phyloP scores from a whole-genome alignment of 1,284 basidiomycete species.

The Boletus semigastroideus region DNA sequence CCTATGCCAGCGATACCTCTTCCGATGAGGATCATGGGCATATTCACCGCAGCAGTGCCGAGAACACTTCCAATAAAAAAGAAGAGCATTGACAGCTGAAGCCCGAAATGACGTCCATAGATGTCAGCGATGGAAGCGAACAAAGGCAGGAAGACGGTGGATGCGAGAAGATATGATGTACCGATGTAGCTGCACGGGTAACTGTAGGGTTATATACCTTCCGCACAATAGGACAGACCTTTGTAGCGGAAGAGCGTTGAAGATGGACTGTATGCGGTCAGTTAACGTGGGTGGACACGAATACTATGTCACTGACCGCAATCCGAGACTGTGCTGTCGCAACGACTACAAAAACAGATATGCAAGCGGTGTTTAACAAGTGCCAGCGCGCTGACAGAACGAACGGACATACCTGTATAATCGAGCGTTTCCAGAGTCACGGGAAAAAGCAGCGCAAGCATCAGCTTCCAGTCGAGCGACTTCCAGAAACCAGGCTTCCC shows the following conservation, averaged over 20 bases:
- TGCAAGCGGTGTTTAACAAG: neutral
- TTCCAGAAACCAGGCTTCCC: conserved; percentile 26
- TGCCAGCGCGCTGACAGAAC: too few relatives aligned
- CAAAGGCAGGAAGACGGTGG: conserved; percentile 52
- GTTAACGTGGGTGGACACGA: neutral
- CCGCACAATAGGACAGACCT: conserved; percentile 29
- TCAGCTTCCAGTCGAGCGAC: conserved; percentile 27
- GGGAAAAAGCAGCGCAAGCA: conserved; percentile 31
- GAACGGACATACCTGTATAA: conserved; percentile 41
- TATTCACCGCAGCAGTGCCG: conserved; percentile 46
- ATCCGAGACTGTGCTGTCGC: conserved; percentile 54
- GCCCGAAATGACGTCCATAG: conserved; percentile 45
- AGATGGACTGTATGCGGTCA: conserved; percentile 37
- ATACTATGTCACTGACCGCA: conserved; percentile 36
- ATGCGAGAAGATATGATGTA: conserved; percentile 49
- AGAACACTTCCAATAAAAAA: conserved; percentile 48
- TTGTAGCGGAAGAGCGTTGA: conserved; percentile 46
- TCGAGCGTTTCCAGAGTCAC: conserved; percentile 36
- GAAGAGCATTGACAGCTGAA: conserved; percentile 44
- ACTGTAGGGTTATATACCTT: neutral
- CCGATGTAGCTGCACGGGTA: conserved; percentile 42
- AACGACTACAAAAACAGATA: conserved; percentile 37
- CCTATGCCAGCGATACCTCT: conserved; percentile 50
- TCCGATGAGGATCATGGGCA: conserved; percentile 46
- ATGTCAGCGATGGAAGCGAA: conserved; percentile 51